Base-by-base conservation (phyloP, 441 rosid genomes). In the Euphorbia corollata region DNA sequence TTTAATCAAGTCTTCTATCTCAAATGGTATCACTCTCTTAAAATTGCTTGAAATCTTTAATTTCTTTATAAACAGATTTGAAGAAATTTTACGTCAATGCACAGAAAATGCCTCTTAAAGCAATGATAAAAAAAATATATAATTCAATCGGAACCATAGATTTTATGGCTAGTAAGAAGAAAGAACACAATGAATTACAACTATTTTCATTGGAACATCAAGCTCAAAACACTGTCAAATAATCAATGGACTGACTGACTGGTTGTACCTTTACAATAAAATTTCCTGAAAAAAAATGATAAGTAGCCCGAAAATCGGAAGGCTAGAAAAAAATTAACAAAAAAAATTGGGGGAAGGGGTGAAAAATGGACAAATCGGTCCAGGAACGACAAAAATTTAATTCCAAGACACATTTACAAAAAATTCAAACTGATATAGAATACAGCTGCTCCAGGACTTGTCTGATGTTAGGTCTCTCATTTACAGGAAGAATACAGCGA, bases 401-500 rank as follows among this genome's bases (percentile, higher is more conserved):
- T 79, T 78, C 90, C 90, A 77, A 77, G 87, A 85, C 83, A 23
- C 85, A 88, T 87, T 65, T 84, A 92, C 96, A 90, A 77, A 83
- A 79, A 77, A 5, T 78, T 92, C 90, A 90, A 77, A 75, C 80
- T 68, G 96, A 83, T 71, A 90, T 77, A 47, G 96, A 80, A 73
- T 71, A 68, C 24, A 90, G 81, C 77, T 83, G 86, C 39, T 87
- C 96, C 60, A 77, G 79, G 58, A 93, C 89, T 80, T 85, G 92
- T 86, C 91, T 85, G 79, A 90, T 84, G 85, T 84, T 87, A 82
- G 97, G 98, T 81, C 97, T 81, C 80, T 93, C 92, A 76, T 85
- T 83, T 72, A 87, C 88, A 71, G 91, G 85, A 74, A 80, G 85
- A 83, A 90, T 88, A 74, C 97, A 90, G 87, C 82, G 72, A 59